These are phyloP conservation scores for Infundibulicybe gibba DNA, from an alignment of 768 basidiomycete genomes.

Conservation along the genomic window DNA sequence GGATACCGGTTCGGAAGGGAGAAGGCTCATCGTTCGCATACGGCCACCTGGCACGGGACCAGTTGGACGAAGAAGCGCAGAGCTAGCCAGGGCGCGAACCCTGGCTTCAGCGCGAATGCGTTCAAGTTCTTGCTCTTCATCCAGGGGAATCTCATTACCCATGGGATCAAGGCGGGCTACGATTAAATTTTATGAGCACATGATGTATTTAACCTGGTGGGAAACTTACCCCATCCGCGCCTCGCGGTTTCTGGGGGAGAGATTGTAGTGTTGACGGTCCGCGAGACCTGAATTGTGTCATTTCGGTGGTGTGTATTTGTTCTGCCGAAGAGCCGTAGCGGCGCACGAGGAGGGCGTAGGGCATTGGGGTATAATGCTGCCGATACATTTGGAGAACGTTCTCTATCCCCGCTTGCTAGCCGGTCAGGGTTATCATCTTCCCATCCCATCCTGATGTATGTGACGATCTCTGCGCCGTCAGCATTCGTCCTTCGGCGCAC, in stretches of 20 bases:
- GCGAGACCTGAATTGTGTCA: constrained; percentile 5
- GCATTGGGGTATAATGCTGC: background rate
- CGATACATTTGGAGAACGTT: too few species aligned
- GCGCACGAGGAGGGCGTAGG: background rate
- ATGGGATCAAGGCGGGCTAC: constrained; percentile 50
- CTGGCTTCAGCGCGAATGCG: constrained; percentile 47
- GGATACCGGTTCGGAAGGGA: constrained; percentile 3
- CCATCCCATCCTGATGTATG: constrained; percentile 36
- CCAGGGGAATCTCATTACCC: constrained; percentile 60
- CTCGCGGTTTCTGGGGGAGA: constrained; percentile 18
- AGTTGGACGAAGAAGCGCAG: constrained; percentile 1
- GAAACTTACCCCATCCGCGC: constrained; percentile 43
- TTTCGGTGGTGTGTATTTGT: constrained; percentile 2
- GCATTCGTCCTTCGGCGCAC: constrained; percentile 29
- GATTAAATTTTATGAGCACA: background rate
- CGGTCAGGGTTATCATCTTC: constrained; percentile 28
- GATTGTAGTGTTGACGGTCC: constrained; percentile 2
- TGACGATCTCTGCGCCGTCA: constrained; percentile 35
- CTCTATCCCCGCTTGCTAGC: background rate
- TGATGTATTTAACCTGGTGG: background rate
- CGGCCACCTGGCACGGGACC: constrained; percentile 2
- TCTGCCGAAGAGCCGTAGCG: background rate
- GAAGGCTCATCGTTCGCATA: background rate
- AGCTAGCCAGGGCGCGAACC: constrained; percentile 22
- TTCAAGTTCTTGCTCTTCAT: constrained; percentile 60